phyloP scores from a whole-genome alignment of 73 alveolate species.

The Stentor roeselii region DNA sequence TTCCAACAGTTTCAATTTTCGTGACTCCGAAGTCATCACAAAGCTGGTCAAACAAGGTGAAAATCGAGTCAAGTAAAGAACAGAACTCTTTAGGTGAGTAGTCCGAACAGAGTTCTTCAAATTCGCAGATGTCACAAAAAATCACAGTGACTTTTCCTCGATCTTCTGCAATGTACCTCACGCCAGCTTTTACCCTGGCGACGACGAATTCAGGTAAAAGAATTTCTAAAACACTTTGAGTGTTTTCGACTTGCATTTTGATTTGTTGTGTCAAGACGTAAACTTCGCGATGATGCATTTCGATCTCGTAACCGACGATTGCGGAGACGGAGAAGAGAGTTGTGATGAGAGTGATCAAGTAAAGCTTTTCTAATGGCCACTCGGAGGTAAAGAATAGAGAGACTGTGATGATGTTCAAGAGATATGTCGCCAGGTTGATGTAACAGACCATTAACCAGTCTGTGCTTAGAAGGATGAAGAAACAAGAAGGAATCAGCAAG shows the following conservation, averaged over 20 bases:
- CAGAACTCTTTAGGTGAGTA: constrained; percentile 44
- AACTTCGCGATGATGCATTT: background rate
- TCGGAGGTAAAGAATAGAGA: background rate
- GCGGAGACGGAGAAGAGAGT: background rate
- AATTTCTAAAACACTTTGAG: constrained; percentile 34
- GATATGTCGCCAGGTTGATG: background rate
- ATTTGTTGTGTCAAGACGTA: background rate
- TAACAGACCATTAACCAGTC: background rate
- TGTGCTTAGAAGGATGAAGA: too few species aligned
- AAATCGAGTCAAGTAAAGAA: constrained; percentile 46
- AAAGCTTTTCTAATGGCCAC: background rate
- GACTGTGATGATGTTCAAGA: background rate
- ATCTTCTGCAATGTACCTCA: constrained; percentile 35
- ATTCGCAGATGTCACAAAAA: constrained; percentile 53
- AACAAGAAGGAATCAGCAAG: background rate
- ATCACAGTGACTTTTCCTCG: constrained; percentile 45
- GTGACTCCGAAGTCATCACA: constrained; percentile 31
- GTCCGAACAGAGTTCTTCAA: constrained; percentile 31
- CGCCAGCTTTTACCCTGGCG: constrained; percentile 47
- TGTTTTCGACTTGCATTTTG: background rate
- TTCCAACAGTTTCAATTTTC: constrained; percentile 78
- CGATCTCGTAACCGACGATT: background rate
- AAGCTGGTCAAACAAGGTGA: constrained; percentile 52
- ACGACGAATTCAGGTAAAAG: constrained; percentile 47
- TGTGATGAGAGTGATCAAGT: too few species aligned